These are phyloP conservation scores for Claviceps purpurea DNA, from an alignment of 2,329 filamentous ascomycete species.

Conservation along the genomic window DNA sequence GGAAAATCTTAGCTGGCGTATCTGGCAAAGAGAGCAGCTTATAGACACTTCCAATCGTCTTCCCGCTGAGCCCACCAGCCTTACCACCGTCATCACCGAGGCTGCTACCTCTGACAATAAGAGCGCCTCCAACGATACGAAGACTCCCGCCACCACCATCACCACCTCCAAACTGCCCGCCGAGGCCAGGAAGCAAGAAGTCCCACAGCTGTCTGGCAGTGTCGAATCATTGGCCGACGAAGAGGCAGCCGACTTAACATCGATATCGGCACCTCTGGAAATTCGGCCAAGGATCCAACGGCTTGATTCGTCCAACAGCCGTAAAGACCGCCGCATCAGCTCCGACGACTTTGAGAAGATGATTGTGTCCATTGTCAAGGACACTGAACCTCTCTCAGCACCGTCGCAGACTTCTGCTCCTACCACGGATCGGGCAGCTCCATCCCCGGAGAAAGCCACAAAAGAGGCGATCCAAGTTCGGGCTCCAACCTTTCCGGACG, in stretches of 20 bases:
- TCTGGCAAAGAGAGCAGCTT: slow-evolving; percentile 72
- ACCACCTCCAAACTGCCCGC: slow-evolving; percentile 32
- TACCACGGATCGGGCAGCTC: too few relatives aligned
- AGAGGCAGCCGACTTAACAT: slow-evolving; percentile 45
- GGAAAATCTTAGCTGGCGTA: slow-evolving; percentile 90
- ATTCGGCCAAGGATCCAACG: slow-evolving; percentile 56
- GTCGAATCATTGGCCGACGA: slow-evolving; percentile 64
- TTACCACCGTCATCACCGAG: not conserved
- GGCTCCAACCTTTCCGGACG: slow-evolving; percentile 40
- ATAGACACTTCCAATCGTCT: slow-evolving; percentile 62
- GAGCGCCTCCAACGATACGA: not conserved
- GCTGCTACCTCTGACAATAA: too few relatives aligned
- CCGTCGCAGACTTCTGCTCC: slow-evolving; percentile 17
- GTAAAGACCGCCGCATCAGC: slow-evolving; percentile 83
- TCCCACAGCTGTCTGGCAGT: slow-evolving; percentile 64
- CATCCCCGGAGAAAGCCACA: not conserved
- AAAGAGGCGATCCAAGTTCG: slow-evolving; percentile 50
- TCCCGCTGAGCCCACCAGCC: slow-evolving; percentile 19
- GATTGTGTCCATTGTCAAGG: slow-evolving; percentile 83
- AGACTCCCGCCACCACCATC: slow-evolving; percentile 25
- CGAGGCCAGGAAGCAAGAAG: slow-evolving; percentile 30
- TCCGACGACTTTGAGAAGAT: slow-evolving; percentile 87
- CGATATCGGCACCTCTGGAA: slow-evolving; percentile 41
- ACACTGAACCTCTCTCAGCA: slow-evolving; percentile 49
- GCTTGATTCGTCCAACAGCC: slow-evolving; percentile 59